Evolutionary conservation across 2,329 filamentous ascomycete species (phyloP).

Genomic region (Cadophora luteo-olivacea): DNA sequence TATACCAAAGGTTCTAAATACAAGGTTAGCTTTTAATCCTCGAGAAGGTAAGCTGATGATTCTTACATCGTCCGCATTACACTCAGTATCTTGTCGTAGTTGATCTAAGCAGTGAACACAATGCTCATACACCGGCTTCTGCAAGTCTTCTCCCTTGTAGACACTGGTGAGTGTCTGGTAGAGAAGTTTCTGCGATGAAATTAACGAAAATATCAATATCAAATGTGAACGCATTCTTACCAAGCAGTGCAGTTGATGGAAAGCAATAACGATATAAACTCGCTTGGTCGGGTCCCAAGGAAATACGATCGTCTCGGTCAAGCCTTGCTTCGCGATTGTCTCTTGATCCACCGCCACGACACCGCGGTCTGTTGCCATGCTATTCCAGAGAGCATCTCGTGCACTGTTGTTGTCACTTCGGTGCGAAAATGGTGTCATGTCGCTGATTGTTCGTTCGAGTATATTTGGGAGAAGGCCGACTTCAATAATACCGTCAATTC

Average conservation of each 20-base stretch:
- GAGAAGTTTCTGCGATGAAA: background rate
- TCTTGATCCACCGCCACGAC: constrained; percentile 18
- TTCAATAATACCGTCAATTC: background rate
- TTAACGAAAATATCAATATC: background rate
- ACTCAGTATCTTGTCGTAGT: constrained; percentile 8
- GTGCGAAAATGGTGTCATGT: background rate
- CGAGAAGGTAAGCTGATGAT: background rate
- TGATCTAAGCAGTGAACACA: constrained; percentile 18
- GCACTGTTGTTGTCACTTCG: constrained; percentile 9
- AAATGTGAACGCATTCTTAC: constrained; percentile 1
- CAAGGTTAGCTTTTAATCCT: background rate
- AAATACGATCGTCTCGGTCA: constrained; percentile 1
- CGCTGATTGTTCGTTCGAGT: constrained; percentile 4
- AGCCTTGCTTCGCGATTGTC: constrained; percentile 7
- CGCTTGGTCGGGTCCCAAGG: constrained; percentile 14
- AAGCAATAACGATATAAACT: constrained; percentile 21
- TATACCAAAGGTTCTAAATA: constrained; percentile 4
- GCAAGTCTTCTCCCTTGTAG: background rate
- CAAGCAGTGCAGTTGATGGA: constrained; percentile 22
- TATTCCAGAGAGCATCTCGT: constrained; percentile 15
- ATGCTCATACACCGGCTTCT: constrained; percentile 13
- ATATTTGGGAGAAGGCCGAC: constrained; percentile 4
- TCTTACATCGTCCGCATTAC: background rate
- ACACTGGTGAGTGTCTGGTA: background rate
- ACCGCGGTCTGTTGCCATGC: constrained; percentile 8